These are phyloP conservation scores for Trypanosoma avium DNA, from an alignment of 208 protist genomes.

Conservation along the genomic window DNA sequence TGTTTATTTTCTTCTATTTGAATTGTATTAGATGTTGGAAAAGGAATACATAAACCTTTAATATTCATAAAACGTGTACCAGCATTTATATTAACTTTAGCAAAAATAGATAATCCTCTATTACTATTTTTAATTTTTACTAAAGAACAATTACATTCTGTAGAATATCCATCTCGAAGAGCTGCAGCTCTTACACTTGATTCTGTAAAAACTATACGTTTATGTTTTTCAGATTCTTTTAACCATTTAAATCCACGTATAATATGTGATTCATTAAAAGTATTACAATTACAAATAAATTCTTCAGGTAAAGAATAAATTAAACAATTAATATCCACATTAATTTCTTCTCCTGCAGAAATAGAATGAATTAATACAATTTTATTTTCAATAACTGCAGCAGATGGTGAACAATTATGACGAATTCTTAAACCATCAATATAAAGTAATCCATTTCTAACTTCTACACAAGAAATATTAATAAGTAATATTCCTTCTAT, in stretches of 20 bases:
- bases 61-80: conserved; percentile 59
- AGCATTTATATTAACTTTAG: conserved; percentile 38
- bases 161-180: conserved; percentile 41
- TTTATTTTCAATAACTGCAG: conserved; percentile 50
- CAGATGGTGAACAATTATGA: conserved; percentile 71
- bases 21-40: conserved; percentile 70
- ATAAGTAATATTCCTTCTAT: conserved; percentile 51
- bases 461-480: conserved; percentile 31
- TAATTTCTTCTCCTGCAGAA: conserved; percentile 57
- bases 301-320: conserved; percentile 49
- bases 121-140: conserved; percentile 59
- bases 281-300: conserved; percentile 53
- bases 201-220: conserved; percentile 47
- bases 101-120: conserved; percentile 67
- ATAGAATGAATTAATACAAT: conserved; percentile 64
- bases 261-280: conserved; percentile 23
- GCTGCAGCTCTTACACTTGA: conserved; percentile 50
- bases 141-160: conserved; percentile 41
- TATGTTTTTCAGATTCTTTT: conserved; percentile 26
- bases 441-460: conserved; percentile 22
- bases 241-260: conserved; percentile 62
- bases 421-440: conserved; percentile 64
- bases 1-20: conserved; percentile 60
- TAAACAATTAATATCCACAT: conserved; percentile 67
- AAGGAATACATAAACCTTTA: conserved; percentile 66